Percentiles rank a stretch among this genome's conserved stretches.
Evolutionary conservation across 75 land plant genomes (phyloP).

Genomic region (Pinus tabuliformis): DNA sequence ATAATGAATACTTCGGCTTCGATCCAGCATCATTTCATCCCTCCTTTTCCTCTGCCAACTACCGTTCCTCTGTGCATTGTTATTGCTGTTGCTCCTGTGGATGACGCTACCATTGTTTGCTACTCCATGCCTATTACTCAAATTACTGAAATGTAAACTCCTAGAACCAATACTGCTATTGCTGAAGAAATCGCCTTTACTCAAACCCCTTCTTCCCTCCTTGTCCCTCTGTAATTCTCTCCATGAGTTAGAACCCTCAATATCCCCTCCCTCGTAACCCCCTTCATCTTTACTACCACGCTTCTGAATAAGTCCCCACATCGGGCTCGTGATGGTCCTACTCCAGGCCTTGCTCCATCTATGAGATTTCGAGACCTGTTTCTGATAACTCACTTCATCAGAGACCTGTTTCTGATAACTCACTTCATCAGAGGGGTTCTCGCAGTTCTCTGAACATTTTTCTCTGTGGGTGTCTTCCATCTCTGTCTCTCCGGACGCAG

Average conservation of each 20-base stretch:
- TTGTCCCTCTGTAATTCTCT: slow-evolving; percentile 32
- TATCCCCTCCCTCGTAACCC: slow-evolving; percentile 38
- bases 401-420: slow-evolving; percentile 7
- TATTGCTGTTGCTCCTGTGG: slow-evolving; percentile 10
- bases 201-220: slow-evolving; percentile 22
- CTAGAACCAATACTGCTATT: slow-evolving; percentile 69
- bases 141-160: slow-evolving; percentile 20
- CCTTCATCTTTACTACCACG: slow-evolving; percentile 36
- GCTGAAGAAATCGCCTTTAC: slow-evolving; percentile 38
- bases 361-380: slow-evolving; percentile 29
- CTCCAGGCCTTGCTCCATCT: slow-evolving; percentile 61
- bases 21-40: slow-evolving; percentile 52
- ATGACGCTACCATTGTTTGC: slow-evolving; percentile 7
- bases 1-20: slow-evolving; percentile 60
- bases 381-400: slow-evolving; percentile 3
- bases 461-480: slow-evolving; percentile 33
- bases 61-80: slow-evolving; percentile 34
- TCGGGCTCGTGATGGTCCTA: slow-evolving; percentile 13
- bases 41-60: slow-evolving; percentile 19
- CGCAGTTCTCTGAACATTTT: slow-evolving; percentile 42
- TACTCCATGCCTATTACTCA: neutral
- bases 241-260: slow-evolving; percentile 55
- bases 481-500: neutral
- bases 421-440: slow-evolving; percentile 8
- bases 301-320: slow-evolving; percentile 60